Evolutionary conservation across 129 eudicot genomes (phyloP), one percentile per base, ranked within the genome.

Genomic region (Oenanthe sinensis): DNA sequence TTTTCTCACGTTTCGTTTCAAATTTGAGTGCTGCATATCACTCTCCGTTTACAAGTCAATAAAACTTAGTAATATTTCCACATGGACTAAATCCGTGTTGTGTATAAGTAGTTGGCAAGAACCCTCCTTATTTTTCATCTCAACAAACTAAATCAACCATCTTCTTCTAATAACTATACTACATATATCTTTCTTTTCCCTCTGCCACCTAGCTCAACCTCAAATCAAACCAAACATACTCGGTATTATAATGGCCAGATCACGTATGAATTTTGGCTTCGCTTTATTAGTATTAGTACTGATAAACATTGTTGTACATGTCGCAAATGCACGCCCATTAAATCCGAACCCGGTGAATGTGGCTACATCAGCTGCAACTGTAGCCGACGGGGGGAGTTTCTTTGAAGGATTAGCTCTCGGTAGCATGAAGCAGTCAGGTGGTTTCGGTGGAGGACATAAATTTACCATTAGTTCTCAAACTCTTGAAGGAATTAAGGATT

Each of bases 261-360:
- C 71, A 28, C 62, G 11, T 5, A 47, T 28, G 24, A 60, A 8
- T 46, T 8, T 50, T 30, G 13, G 15, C 6, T 68, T 46, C 3
- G 49, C 36, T 60, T 62, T 78, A 3, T 6, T 68, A 2, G 19
- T 20, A 3, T 0, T 69, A 14, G 40, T 68, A 44, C 22, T 44
- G 4, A 0, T 44, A 3, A 78, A 47, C 48, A 26, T 26, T 5
- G 43, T 20, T 68, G 42, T 78, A 13, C 14, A 44, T 46, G 10
- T 70, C 26, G 55, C 36, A 40, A n/a, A 78, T 26, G 81, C 81
- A 45, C 81, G 81, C 24, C 81, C 81, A 26, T 58, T 78, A 62
- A 67, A 78, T 22, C 19, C 45, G 9, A 11, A 49, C 16, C 33
- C 68, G 68, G 16, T 60, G 68, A 58, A 58, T 28, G 65, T 22